Percentiles rank a stretch among this genome's conserved stretches.
phyloP scores from a whole-genome alignment of 2,329 filamentous ascomycete genomes.

The Aureobasidium melanogenum region DNA sequence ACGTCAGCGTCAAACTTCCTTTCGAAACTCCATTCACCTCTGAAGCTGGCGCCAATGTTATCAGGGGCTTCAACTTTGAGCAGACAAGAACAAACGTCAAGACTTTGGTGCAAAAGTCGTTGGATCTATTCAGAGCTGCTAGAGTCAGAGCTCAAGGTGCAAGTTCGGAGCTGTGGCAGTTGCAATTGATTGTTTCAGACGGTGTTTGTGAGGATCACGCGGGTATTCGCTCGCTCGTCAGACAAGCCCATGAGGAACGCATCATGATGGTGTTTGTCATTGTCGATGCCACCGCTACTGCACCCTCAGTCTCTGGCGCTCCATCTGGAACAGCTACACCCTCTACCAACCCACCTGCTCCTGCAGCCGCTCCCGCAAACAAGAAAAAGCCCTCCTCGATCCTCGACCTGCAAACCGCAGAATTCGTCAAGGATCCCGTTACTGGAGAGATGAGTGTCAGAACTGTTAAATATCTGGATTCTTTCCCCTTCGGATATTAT shows the following conservation, averaged over 20 bases:
- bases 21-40: constrained; percentile 74
- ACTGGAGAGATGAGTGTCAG: constrained; percentile 59
- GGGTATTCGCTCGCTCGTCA: constrained; percentile 68
- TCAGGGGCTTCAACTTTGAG: constrained; percentile 75
- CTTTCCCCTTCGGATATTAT: constrained; percentile 96
- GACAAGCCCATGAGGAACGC: constrained; percentile 81
- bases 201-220: constrained; percentile 89
- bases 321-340: not conserved
- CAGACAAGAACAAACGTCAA: constrained; percentile 82
- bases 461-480: constrained; percentile 86
- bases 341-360: constrained; percentile 14
- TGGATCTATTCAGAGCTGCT: constrained; percentile 73
- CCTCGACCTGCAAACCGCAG: constrained; percentile 78
- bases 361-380: constrained; percentile 16
- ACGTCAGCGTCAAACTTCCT: constrained; percentile 76
- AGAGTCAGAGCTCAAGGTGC: constrained; percentile 48
- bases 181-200: constrained; percentile 87
- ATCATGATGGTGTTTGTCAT: constrained; percentile 99
- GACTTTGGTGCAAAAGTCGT: constrained; percentile 65
- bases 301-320: not conserved
- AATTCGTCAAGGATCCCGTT: constrained; percentile 60
- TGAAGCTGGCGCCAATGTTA: constrained; percentile 72
- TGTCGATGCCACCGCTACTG: constrained; percentile 53
- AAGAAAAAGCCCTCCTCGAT: constrained; percentile 54
- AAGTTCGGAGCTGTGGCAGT: constrained; percentile 77